phyloP scores from a whole-genome alignment of 2,329 filamentous ascomycete genomes.

The Aschersonia sp. region DNA sequence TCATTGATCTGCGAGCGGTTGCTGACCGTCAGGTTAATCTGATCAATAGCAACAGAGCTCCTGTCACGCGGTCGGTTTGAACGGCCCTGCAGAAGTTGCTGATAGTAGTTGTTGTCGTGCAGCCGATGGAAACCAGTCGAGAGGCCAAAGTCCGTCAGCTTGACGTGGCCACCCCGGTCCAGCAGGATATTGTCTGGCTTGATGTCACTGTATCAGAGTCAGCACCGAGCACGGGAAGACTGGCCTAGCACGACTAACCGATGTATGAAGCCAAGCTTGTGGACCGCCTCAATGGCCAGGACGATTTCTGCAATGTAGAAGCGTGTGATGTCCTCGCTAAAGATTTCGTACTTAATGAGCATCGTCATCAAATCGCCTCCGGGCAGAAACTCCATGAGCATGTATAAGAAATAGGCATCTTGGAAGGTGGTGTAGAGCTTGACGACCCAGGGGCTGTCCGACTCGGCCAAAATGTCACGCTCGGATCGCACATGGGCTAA shows the following conservation, averaged over 20 bases:
- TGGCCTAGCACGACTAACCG: constrained; percentile 43
- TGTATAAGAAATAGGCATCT: constrained; percentile 89
- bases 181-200: constrained; percentile 98
- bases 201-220: constrained; percentile 56
- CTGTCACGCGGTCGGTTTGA: constrained; percentile 65
- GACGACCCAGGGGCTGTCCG: constrained; percentile 98
- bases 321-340: constrained; percentile 93
- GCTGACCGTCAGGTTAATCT: constrained; percentile 95
- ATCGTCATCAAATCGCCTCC: constrained; percentile 99
- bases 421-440: constrained; percentile 98
- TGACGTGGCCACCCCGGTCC: constrained; percentile 90
- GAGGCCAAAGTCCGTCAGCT: constrained; percentile 93
- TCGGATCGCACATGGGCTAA: constrained; percentile 93
- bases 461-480: constrained; percentile 93
- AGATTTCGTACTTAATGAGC: constrained; percentile 99
- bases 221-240: not conserved
- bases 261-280: constrained; percentile 96
- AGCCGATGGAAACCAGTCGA: constrained; percentile 97
- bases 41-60: constrained; percentile 89
- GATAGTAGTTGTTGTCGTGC: constrained; percentile 96
- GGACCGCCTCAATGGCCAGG: constrained; percentile 94
- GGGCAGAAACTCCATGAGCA: constrained; percentile 98
- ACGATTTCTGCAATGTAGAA: constrained; percentile 99
- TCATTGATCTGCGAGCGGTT: constrained; percentile 98
- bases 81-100: constrained; percentile 76